These are phyloP conservation scores for Sequoiadendron giganteum DNA, from an alignment of 75 land plant genomes.

Conservation along the genomic window DNA sequence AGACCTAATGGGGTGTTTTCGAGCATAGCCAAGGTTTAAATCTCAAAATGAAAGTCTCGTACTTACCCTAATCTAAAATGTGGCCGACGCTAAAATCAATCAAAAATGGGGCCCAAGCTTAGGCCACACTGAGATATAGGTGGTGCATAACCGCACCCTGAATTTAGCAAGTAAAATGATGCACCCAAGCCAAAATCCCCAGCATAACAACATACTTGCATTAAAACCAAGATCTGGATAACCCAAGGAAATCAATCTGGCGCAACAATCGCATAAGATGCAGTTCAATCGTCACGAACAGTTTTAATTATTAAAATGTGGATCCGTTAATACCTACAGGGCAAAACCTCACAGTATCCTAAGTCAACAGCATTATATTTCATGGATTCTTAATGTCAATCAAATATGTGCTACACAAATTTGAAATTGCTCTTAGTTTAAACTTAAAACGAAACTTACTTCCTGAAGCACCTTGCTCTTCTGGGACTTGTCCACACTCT, in stretches of 20 bases:
- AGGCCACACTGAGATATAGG: background rate
- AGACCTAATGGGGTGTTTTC: background rate
- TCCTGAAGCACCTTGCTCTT: slow-evolving; percentile 85
- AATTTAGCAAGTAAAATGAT: background rate
- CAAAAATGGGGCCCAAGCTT: background rate
- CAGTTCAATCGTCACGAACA: background rate
- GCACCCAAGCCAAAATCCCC: background rate
- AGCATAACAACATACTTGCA: background rate
- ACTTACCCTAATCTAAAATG: background rate
- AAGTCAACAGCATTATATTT: background rate
- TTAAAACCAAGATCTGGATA: background rate
- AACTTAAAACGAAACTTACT: slow-evolving; percentile 37
- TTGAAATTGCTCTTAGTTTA: background rate
- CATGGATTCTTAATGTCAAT: background rate
- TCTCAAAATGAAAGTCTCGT: background rate
- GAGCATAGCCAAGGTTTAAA: background rate
- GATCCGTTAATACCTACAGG: background rate
- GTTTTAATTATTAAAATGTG: background rate
- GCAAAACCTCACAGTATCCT: background rate
- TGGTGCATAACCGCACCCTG: background rate
- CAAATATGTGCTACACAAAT: background rate
- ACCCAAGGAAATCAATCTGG: background rate
- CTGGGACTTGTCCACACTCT: slow-evolving; percentile 96
- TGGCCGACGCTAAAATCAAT: background rate
- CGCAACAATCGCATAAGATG: background rate